Evolutionary conservation across 345 rosid species (phyloP), one percentile per base, ranked within the genome.

Genomic region (Arabis hirsuta): DNA sequence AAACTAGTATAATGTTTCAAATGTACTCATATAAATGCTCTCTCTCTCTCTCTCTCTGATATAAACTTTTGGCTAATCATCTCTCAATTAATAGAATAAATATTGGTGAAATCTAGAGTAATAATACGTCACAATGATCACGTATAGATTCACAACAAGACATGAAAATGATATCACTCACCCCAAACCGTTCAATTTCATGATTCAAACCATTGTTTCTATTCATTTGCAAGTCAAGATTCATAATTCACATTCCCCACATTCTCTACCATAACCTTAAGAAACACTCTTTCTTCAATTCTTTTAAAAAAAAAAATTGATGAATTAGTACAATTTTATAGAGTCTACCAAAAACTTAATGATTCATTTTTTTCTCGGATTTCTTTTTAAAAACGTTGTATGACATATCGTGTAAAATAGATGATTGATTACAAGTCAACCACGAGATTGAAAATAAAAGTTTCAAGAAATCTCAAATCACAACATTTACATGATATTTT

Each of bases 171-270:
- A 67, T 53, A 60, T 74, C 62, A 32, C 32, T 74, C 48, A 1
- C 69, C 58, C 62, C 1, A 62, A 54, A 71, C 32, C 6, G 47
- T 45, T 67, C n/a, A n/a, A n/a, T n/a, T n/a, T n/a, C 56, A 60
- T 61, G 44, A 60, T 74, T 74, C 47, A 74, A 24, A 58, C 41
- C 55, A 31, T 32, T 67, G 50, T 74, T 59, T 67, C 61, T 74
- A 42, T 67, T 60, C 68, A 67, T 74, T 67, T 45, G 50, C 34
- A 74, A 74, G 68, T 74, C 67, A 74, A 34, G 78, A 60, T 74
- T 67, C 47, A 74, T 67, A 16, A 59, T 74, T 60, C 36, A 34
- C 22, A 59, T 51, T 74, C 68, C 68, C 50, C 46, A 66, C 67
- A 42, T 32, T 51, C 54, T 41, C 47, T 3, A 65, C 55, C 67